Base-by-base conservation (phyloP, 106 monocot genomes). In the Apostasia ramifera region DNA sequence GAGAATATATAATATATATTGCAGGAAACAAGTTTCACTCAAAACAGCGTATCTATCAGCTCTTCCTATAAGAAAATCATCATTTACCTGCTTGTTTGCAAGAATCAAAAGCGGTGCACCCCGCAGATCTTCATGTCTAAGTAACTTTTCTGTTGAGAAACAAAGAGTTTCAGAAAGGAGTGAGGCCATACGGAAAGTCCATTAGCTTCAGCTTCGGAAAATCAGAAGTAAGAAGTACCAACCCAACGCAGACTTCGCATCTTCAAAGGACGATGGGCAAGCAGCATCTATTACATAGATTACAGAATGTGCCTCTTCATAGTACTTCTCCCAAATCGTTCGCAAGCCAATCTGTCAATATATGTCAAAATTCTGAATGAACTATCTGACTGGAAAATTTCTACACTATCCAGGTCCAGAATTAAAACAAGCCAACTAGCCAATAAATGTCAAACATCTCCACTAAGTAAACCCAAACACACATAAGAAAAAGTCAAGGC, bases 271-370 rank as follows among this genome's bases (percentile, higher is more conserved):
- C 48, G 86, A 84, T 7, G 92, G 86, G 78, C 73, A 74, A 53
- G 92, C 73, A 81, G 95, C 89, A 78, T 97, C 95, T 11, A 92
- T 89, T 61, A 97, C 83, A 77, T 79, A 97, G 74, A 97, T 81
- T 66, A 97, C 66, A 76, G 89, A 89, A 87, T 97, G 92, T n/a
- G 95, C 92, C 74, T 97, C 95, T 70, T 97, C 95, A 72, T 92
- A 97, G 59, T 97, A 97, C 77, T 97, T 97, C 81, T 97, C 95
- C 92, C 92, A 97, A 52, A 97, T 97, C 77, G 95, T 81, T 6
- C 92, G 95, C 49, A 97, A 67, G 56, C 95, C 95, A 82, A 89
- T 52, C 95, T 97, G 74, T 59, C 66, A 69, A 40, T 53, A 69
- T 12, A 74, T 50, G 38, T 61, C 53, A 70, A 79, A 26, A 45